A percentile compares a stretch with the other conserved stretches of the same genome.
These are phyloP conservation scores for Omphalotus guepiniiformis DNA, from an alignment of 768 basidiomycete species.

Conservation along the genomic window DNA sequence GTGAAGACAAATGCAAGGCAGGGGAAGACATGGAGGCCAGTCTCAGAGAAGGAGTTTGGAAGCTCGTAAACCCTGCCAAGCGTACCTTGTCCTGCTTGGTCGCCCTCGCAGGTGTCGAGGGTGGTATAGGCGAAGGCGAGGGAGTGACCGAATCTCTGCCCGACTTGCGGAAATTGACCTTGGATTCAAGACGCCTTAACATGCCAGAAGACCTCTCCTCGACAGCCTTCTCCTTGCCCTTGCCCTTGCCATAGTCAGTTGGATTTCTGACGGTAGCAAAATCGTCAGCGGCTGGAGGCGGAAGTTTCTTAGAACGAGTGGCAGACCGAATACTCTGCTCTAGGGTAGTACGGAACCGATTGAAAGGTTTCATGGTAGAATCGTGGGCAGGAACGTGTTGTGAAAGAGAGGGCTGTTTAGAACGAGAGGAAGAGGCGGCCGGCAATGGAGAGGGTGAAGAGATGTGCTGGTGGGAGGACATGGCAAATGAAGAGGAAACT, in stretches of 20 bases:
- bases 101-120: constrained; percentile 20
- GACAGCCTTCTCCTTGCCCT: constrained; percentile 40
- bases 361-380: constrained; percentile 49
- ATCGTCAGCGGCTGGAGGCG: constrained; percentile 33
- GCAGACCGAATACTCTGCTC: constrained; percentile 65
- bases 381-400: constrained; percentile 29
- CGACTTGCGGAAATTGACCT: constrained; percentile 44
- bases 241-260: constrained; percentile 33
- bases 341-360: constrained; percentile 60
- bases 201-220: constrained; percentile 41
- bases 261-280: constrained; percentile 42
- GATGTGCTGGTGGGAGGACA: constrained; percentile 38
- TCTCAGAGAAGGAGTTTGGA: constrained; percentile 61
- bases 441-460: constrained; percentile 19
- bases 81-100: constrained; percentile 33
- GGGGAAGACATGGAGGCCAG: constrained; percentile 75
- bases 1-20: constrained; percentile 59
- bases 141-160: constrained; percentile 36
- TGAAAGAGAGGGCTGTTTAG: constrained; percentile 31
- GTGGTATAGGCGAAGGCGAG: constrained; percentile 36
- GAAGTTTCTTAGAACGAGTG: constrained; percentile 50
- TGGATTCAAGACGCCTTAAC: constrained; percentile 45
- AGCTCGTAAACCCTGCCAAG: constrained; percentile 53
- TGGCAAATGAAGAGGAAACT: constrained; percentile 41
- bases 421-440: constrained; percentile 39